Conservation (phyloP, 2,329 filamentous ascomycete species). For the Fusarium tuaranense region DNA sequence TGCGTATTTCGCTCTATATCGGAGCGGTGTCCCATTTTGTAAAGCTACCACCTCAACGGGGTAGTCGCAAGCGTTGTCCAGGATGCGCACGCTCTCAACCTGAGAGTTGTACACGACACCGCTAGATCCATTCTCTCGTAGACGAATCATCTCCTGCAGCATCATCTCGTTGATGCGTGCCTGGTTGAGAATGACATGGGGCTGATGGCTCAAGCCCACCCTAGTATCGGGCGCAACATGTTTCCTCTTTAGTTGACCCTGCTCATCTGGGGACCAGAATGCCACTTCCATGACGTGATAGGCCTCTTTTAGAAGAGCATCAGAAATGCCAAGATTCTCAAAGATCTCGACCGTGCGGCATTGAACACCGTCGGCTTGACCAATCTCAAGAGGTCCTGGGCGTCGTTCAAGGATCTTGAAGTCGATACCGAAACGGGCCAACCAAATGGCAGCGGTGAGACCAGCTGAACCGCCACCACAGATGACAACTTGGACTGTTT, state of each 20-base stretch:
- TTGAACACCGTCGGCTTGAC: constrained; percentile 32
- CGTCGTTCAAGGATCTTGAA: constrained; percentile 31
- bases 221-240: constrained; percentile 18
- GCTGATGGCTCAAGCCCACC: constrained; percentile 22
- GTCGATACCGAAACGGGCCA: constrained; percentile 24
- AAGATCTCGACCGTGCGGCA: constrained; percentile 65
- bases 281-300: constrained; percentile 69
- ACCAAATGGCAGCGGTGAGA: constrained; percentile 29
- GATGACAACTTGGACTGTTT: constrained; percentile 17
- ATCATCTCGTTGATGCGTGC: constrained; percentile 30
- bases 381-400: constrained; percentile 22
- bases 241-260: background rate
- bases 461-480: constrained; percentile 33
- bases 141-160: constrained; percentile 15
- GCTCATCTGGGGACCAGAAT: constrained; percentile 59
- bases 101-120: constrained; percentile 31
- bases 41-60: constrained; percentile 23
- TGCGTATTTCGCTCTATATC: constrained; percentile 32
- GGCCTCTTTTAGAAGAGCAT: constrained; percentile 65
- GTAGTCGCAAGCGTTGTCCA: constrained; percentile 1
- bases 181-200: constrained; percentile 34
- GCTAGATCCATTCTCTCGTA: background rate
- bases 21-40: background rate
- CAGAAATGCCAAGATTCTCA: constrained; percentile 67
- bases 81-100: constrained; percentile 25